phyloP scores from a whole-genome alignment of 805 yeast genomes.

The Priceomyces haplophilus region DNA sequence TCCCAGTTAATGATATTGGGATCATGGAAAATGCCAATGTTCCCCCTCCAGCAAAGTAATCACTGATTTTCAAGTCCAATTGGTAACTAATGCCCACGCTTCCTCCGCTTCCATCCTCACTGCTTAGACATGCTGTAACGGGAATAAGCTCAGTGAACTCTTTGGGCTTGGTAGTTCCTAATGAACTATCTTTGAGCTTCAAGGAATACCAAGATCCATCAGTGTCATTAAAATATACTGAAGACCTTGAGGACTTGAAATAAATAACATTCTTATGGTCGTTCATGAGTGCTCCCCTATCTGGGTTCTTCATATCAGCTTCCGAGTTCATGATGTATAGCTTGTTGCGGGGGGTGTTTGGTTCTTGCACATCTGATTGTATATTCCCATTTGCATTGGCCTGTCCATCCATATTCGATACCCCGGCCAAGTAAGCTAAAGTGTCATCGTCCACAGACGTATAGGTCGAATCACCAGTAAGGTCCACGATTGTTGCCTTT shows the following conservation, averaged over 20 bases:
- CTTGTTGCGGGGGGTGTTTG: neutral
- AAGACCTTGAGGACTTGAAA: slow-evolving; percentile 6
- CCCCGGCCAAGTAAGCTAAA: neutral
- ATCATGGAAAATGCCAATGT: neutral
- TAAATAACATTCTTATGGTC: slow-evolving; percentile 7
- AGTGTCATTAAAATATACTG: slow-evolving; percentile 9
- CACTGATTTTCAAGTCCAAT: slow-evolving; percentile 3
- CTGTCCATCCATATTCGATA: neutral
- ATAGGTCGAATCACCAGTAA: neutral
- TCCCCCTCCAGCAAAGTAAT: slow-evolving; percentile 1
- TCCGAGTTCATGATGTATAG: slow-evolving; percentile 7
- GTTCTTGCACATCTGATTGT: neutral
- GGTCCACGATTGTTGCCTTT: neutral
- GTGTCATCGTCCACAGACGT: neutral
- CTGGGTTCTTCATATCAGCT: slow-evolving; percentile 7
- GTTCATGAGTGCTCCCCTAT: slow-evolving; percentile 6
- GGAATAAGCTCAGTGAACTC: slow-evolving; percentile 8
- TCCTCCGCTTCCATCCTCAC: slow-evolving; percentile 8
- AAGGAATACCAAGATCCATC: slow-evolving; percentile 9
- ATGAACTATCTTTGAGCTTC: neutral
- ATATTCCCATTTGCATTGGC: neutral
- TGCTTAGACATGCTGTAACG: slow-evolving; percentile 12
- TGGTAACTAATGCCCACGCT: slow-evolving; percentile 6
- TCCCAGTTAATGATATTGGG: slow-evolving; percentile 5
- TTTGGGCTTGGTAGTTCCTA: slow-evolving; percentile 1